Evolutionary conservation across 495 filamentous ascomycete species (phyloP), one percentile per base, ranked within the genome.

Genomic region (Penicillium canescens): DNA sequence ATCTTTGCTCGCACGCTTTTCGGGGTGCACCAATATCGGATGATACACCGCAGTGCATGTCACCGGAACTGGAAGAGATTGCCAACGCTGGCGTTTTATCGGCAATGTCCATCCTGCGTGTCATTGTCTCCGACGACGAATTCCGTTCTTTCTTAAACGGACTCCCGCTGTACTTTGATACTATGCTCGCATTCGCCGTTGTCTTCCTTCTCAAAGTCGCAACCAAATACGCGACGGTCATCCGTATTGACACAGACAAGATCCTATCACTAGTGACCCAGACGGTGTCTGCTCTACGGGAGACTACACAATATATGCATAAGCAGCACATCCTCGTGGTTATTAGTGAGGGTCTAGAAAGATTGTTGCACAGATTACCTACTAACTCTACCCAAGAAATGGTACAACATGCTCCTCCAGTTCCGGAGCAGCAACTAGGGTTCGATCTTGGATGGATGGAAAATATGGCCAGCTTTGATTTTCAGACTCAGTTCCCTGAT

Each of bases 1-100:
- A 72, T 41, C 68, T 73, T 33, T 69, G 56, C 46, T 74, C 70
- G 3, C 68, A 73, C 51, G 62, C 64, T 8, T 68, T 73, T 44
- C 61, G 69, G 9, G 71, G 71, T 6, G 42, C 57, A 2, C 47
- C 56, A 8, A 44, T 47, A 1, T 50, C 36, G 0, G 55, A 55
- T 28, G 41, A 43, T 11, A 41, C 38, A 10, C 16, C 44, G 13
- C 52, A 51, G 12, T 57, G 31, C 23, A 42, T 65, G 21, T 47
- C 58, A 0, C 55, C 60, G n/a, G 68, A 66, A 23, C 31, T 73
- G 34, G 61, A 69, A 48, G 61, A 67, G 37, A 66, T 71, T 20
- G 65, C 64, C 40, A 67, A 71, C 42, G 52, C 64, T 2, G 65
- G 59, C 10, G 65, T 68, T 9, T 51, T 68, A 14, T 67, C 58